phyloP scores from a whole-genome alignment of 805 yeast genomes.

The Saturnispora quitensis region DNA sequence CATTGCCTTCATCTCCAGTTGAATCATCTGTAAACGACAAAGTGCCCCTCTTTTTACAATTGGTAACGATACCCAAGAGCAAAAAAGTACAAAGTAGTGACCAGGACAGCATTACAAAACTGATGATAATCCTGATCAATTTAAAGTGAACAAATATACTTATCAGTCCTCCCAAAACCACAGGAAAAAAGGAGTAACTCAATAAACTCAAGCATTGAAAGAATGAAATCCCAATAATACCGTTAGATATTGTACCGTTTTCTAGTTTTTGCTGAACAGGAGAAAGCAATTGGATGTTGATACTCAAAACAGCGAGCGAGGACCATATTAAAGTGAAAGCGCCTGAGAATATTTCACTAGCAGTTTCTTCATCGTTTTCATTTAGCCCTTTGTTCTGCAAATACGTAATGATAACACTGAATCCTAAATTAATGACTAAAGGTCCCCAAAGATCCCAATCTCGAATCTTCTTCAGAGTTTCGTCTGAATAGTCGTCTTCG shows the following conservation, averaged over 20 bases:
- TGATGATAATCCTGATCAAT: constrained; percentile 32
- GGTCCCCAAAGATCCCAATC: constrained; percentile 66
- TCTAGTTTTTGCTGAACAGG: constrained; percentile 31
- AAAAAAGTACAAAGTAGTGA: constrained; percentile 43
- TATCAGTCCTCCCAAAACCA: constrained; percentile 38
- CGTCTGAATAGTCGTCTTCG: constrained; percentile 27
- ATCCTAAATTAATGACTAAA: constrained; percentile 39
- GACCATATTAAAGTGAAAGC: constrained; percentile 46
- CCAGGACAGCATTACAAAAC: constrained; percentile 38
- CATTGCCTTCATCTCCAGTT: constrained; percentile 28
- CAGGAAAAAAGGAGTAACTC: constrained; percentile 48
- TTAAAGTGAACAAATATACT: constrained; percentile 37
- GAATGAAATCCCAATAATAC: constrained; percentile 36
- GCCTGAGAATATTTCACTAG: constrained; percentile 45
- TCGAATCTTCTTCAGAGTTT: constrained; percentile 29
- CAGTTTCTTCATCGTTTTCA: constrained; percentile 16
- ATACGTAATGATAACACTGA: constrained; percentile 40
- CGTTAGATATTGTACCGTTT: constrained; percentile 21
- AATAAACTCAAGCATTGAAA: constrained; percentile 48
- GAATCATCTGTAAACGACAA: constrained; percentile 13
- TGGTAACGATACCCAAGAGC: constrained; percentile 38
- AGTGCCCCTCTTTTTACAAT: constrained; percentile 20
- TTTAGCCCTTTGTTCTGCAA: constrained; percentile 29
- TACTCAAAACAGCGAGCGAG: constrained; percentile 37
- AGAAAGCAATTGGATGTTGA: constrained; percentile 47